phyloP scores from a whole-genome alignment of 306 rosid genomes.

The Gillenia trifoliata region DNA sequence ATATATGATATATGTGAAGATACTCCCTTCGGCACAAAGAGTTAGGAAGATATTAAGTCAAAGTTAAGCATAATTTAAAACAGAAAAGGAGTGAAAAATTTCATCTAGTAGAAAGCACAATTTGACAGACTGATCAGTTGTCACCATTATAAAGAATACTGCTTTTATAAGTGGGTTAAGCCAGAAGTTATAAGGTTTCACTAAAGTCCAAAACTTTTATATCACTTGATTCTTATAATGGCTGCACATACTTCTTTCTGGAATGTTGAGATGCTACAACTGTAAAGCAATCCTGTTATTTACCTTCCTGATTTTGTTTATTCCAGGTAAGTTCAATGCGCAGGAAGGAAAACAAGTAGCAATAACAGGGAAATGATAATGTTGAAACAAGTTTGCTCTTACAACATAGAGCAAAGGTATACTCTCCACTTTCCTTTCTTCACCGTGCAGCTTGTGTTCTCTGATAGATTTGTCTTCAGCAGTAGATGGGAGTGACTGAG shows the following conservation, averaged over 20 bases:
- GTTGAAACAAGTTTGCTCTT: slow-evolving; percentile 95
- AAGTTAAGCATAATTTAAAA: background rate
- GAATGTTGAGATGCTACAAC: background rate
- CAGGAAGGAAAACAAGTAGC: slow-evolving; percentile 97
- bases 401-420: slow-evolving; percentile 91
- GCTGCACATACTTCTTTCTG: background rate
- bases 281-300: background rate
- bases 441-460: background rate
- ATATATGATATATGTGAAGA: background rate
- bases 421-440: slow-evolving; percentile 3
- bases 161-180: background rate
- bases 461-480: background rate
- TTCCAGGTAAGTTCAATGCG: slow-evolving; percentile 88
- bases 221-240: background rate
- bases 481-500: background rate
- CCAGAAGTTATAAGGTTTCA: background rate
- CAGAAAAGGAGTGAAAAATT: background rate
- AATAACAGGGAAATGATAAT: slow-evolving; percentile 80
- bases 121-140: background rate
- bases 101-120: background rate
- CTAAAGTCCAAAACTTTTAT: background rate
- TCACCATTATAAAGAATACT: background rate
- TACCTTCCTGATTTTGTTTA: slow-evolving; percentile 17
- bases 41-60: background rate
- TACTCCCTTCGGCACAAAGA: background rate